Evolutionary conservation across 2,329 filamentous ascomycete genomes (phyloP).

Genomic region (Ascochyta pisi): DNA sequence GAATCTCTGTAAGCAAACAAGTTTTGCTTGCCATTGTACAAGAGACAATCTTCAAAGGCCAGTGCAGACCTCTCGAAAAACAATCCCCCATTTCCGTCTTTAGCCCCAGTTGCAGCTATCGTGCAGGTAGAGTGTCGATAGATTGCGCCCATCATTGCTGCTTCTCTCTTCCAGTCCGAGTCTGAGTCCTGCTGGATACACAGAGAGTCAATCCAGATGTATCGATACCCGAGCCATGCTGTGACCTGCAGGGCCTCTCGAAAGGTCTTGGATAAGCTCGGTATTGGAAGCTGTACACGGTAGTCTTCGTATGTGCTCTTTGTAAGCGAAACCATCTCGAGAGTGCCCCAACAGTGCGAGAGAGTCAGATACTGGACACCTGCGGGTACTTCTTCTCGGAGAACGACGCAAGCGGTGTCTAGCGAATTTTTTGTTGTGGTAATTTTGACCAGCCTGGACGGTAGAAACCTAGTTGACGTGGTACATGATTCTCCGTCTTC

Average conservation of each 20-base stretch:
- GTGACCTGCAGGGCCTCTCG: neutral
- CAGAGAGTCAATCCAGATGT: constrained; percentile 21
- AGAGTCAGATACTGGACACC: constrained; percentile 1
- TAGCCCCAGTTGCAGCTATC: constrained; percentile 3
- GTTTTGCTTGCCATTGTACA: neutral
- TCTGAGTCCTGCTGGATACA: constrained; percentile 19
- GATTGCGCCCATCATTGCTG: constrained; percentile 13
- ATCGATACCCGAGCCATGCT: constrained; percentile 5
- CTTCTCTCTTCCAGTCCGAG: constrained; percentile 13
- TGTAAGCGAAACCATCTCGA: neutral
- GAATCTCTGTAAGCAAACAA: neutral
- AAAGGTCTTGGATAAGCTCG: constrained; percentile 5
- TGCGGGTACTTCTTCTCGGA: neutral
- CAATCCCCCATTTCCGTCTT: constrained; percentile 1
- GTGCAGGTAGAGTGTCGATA: constrained; percentile 11
- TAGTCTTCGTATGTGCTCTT: neutral
- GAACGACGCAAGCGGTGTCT: neutral
- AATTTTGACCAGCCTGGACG: neutral
- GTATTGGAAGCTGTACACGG: neutral
- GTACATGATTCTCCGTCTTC: neutral
- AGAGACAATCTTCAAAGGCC: neutral
- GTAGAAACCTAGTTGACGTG: neutral
- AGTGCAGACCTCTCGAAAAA: constrained; percentile 3
- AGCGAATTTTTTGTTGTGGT: neutral
- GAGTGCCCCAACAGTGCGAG: constrained; percentile 7